These are phyloP conservation scores for Rosa lucieae DNA, from an alignment of 306 rosid genomes.

Conservation along the genomic window DNA sequence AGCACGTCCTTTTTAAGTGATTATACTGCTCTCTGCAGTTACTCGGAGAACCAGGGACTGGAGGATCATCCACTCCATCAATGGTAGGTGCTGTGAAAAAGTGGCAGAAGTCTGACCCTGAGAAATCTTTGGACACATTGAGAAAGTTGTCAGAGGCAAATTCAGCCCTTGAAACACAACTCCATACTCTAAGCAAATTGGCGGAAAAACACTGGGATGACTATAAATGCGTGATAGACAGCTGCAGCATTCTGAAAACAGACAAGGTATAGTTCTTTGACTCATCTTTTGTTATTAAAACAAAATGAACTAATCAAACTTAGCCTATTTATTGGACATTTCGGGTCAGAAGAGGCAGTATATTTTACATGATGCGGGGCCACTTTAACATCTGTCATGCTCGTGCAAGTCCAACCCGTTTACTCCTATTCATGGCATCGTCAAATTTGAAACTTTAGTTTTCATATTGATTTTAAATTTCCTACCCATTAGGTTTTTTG, in stretches of 20 bases:
- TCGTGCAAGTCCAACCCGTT: background rate
- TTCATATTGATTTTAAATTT: constrained; percentile 10
- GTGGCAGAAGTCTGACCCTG: constrained; percentile 91
- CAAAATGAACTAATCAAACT: background rate
- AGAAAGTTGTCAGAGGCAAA: constrained; percentile 80
- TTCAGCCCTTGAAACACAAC: constrained; percentile 67
- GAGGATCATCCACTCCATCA: constrained; percentile 97
- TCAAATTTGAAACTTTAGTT: constrained; percentile 3
- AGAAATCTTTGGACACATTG: constrained; percentile 73
- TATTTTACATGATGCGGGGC: background rate
- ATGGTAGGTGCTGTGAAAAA: constrained; percentile 96
- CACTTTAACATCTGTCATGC: background rate
- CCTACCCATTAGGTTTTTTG: background rate
- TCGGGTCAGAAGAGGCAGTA: background rate
- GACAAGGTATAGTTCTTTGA: constrained; percentile 62
- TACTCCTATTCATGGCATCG: background rate
- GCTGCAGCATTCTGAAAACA: constrained; percentile 67
- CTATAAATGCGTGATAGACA: constrained; percentile 54
- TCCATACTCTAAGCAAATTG: constrained; percentile 55
- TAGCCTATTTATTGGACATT: background rate
- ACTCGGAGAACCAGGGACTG: constrained; percentile 97
- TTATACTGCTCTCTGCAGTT: constrained; percentile 46
- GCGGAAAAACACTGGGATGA: constrained; percentile 87
- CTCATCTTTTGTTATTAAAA: background rate
- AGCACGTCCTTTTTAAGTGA: constrained; percentile 20